Evolutionary conservation across 805 yeast species (phyloP), one percentile per base, ranked within the genome.

Genomic region (Metschnikowia dekortorum): DNA sequence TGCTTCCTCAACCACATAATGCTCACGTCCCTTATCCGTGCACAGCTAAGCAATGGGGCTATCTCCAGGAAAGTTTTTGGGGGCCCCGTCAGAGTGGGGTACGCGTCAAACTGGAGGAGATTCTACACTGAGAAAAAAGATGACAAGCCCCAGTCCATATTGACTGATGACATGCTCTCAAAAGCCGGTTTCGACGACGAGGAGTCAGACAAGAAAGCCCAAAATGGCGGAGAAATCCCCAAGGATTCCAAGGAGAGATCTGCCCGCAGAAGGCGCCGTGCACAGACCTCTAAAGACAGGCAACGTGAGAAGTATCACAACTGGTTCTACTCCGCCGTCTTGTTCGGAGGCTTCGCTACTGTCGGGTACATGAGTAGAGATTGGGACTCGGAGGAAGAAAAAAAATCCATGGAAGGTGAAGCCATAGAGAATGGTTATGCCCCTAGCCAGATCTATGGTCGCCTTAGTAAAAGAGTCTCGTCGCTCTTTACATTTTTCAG

Each of bases 231-330:
- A 13, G 35, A 37, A 6, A 51, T 57, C 22, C 48, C 51, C 11
- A 49, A 41, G 36, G 61, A 54, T n/a, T 51, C 50, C 33, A 50
- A 44, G 14, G 64, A 53, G 40, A 39, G 52, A 39, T 46, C 55
- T 37, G 44, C 60, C 16, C 46, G 63, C 43, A 63, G 68, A 58
- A 68, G 70, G 58, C 65, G 57, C 73, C 73, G 78, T 52, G 75
- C 73, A 1, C 74, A 71, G 59, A 82, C 91, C 2, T 80, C 91
- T 5, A 78, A 86, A 30, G 96, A 88, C 67, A 76, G 80, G 63
- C 88, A 87, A 71, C 84, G 96, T 66, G 97, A 91, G 66, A 80
- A 79, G 63, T 80, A 84, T 56, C 90, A 96, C 50, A 87, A 84
- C 64, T 71, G 85, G 70, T 82, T 87, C 61, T 87, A 87, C 68